Percentiles rank a stretch among this genome's conserved stretches.
Evolutionary conservation across 768 basidiomycete species (phyloP).

Genomic region (Mycena polygramma): DNA sequence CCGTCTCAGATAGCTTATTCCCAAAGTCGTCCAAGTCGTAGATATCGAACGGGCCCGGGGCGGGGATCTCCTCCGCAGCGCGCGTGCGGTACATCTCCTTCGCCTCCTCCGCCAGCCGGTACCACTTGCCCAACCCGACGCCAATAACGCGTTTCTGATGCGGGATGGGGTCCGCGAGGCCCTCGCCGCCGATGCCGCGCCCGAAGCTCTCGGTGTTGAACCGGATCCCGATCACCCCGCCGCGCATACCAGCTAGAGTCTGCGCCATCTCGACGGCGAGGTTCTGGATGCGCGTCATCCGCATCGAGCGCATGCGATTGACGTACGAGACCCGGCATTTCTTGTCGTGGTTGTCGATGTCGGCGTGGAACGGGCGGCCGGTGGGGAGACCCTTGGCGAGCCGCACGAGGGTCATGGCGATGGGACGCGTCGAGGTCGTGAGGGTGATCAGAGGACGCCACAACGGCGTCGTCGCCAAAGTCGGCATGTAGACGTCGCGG

Average conservation of each 20-base stretch:
- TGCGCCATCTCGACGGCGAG: constrained; percentile 46
- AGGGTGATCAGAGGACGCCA: constrained; percentile 57
- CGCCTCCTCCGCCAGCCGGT: constrained; percentile 8
- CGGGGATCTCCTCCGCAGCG: constrained; percentile 7
- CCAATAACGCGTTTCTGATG: constrained; percentile 47
- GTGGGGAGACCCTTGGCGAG: constrained; percentile 47
- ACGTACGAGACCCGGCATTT: constrained; percentile 48
- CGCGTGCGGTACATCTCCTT: constrained; percentile 5
- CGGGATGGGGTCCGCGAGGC: constrained; percentile 48
- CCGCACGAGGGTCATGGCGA: constrained; percentile 51
- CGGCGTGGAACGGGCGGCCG: constrained; percentile 53
- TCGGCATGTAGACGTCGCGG: constrained; percentile 47
- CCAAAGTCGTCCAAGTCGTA: constrained; percentile 25
- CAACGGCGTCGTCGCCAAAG: constrained; percentile 47
- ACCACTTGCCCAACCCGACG: constrained; percentile 46
- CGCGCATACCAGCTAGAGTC: constrained; percentile 50
- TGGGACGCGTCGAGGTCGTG: constrained; percentile 57
- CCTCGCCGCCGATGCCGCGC: constrained; percentile 53
- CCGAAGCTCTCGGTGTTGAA: constrained; percentile 47
- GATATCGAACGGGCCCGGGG: not conserved
- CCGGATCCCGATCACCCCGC: constrained; percentile 55
- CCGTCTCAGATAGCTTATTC: not conserved
- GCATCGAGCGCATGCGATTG: constrained; percentile 50
- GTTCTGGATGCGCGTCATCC: constrained; percentile 49
- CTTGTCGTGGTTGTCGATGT: constrained; percentile 48